Conservation (phyloP, 345 rosid species). For the Eucalyptus regnans region DNA sequence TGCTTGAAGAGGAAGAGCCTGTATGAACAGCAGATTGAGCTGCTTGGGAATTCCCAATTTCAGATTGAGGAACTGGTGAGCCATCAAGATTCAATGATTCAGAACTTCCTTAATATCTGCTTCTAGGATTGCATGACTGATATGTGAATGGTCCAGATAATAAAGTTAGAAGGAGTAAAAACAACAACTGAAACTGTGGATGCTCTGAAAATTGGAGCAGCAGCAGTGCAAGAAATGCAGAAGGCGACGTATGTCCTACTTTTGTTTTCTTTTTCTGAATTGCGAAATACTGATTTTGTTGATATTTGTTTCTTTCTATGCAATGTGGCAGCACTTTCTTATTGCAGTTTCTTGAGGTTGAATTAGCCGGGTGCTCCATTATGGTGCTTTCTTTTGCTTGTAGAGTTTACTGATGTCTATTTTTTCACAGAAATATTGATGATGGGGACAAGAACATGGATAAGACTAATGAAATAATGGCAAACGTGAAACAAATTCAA, state of each 20-base stretch:
- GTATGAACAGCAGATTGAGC: constrained; percentile 84
- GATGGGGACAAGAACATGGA: background rate
- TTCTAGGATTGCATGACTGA: background rate
- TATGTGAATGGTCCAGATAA: constrained; percentile 38
- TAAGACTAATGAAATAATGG: no score
- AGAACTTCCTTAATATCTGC: background rate
- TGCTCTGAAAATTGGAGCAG: constrained; percentile 87
- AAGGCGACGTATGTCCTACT: constrained; percentile 58
- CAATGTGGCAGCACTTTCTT: background rate
- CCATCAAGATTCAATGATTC: background rate
- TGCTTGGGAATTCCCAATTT: constrained; percentile 79
- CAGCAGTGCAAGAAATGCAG: constrained; percentile 33
- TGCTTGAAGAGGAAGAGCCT: constrained; percentile 87
- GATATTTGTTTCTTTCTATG: background rate
- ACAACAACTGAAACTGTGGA: constrained; percentile 94
- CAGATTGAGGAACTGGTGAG: constrained; percentile 84
- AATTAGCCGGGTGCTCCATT: background rate
- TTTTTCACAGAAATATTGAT: constrained; percentile 54
- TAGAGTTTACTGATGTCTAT: background rate
- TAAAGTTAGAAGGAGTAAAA: constrained; percentile 85
- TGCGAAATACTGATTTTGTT: no score
- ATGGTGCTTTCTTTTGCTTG: background rate
- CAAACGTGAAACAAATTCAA: no score
- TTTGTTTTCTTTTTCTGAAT: background rate
- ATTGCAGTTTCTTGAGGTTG: background rate